Evolutionary conservation across 1,284 basidiomycete genomes (phyloP).

Genomic region (Marasmius oreades): DNA sequence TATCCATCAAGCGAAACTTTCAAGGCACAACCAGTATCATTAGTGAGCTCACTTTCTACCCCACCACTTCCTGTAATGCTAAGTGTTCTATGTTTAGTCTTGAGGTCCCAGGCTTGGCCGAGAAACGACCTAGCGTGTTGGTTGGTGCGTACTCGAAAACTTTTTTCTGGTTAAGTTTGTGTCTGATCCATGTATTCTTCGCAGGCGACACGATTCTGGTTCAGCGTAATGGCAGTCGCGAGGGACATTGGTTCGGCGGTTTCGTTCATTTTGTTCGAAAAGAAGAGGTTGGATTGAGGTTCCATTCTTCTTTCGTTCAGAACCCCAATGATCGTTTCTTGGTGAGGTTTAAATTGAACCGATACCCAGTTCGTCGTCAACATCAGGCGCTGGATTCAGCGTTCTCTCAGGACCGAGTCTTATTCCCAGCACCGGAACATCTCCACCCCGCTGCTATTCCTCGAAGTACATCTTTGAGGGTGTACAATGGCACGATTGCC

Average conservation of each 20-base stretch:
- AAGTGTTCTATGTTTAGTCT: conserved; percentile 33
- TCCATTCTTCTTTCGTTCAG: conserved; percentile 43
- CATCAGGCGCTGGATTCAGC: conserved; percentile 44
- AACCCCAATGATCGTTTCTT: conserved; percentile 32
- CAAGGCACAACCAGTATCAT: conserved; percentile 27
- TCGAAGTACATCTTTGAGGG: neutral
- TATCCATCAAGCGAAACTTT: conserved; percentile 33
- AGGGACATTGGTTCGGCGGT: conserved; percentile 53
- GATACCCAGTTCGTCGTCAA: conserved; percentile 48
- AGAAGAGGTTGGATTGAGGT: conserved; percentile 49
- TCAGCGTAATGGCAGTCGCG: conserved; percentile 31
- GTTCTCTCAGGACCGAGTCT: conserved; percentile 18
- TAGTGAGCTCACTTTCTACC: conserved; percentile 33
- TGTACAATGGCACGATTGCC: conserved; percentile 43
- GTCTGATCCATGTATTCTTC: neutral
- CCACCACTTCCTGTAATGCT: neutral
- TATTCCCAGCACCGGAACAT: conserved; percentile 13
- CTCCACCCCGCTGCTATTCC: neutral
- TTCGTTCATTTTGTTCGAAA: conserved; percentile 51
- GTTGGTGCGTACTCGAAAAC: conserved; percentile 38
- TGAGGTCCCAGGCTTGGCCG: conserved; percentile 56
- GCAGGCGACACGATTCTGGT: conserved; percentile 54
- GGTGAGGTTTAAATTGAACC: conserved; percentile 54
- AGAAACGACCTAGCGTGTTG: conserved; percentile 62
- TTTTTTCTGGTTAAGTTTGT: neutral